phyloP scores from a whole-genome alignment of 2,329 filamentous ascomycete species.

The Dactylonectria macrodidyma region DNA sequence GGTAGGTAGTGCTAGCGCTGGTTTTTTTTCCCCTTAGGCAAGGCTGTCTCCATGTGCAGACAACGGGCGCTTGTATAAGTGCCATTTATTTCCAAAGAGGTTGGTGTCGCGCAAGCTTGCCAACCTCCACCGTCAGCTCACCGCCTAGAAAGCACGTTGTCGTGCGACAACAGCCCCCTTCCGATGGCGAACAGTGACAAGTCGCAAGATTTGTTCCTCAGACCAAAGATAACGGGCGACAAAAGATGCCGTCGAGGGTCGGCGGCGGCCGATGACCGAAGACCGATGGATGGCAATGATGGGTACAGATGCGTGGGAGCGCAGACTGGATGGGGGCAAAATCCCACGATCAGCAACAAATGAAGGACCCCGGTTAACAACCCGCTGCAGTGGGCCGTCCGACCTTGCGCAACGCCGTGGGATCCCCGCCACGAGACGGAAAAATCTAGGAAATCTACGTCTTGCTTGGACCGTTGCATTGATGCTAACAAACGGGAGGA shows the following conservation, averaged over 20 bases:
- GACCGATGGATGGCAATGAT: constrained; percentile 15
- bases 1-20: neutral
- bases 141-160: constrained; percentile 21
- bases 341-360: constrained; percentile 19
- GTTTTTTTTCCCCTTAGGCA: no score
- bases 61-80: constrained; percentile 11
- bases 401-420: constrained; percentile 13
- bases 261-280: constrained; percentile 17
- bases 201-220: neutral
- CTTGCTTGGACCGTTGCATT: neutral
- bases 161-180: neutral
- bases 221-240: neutral
- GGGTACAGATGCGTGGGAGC: neutral
- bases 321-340: constrained; percentile 9
- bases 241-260: constrained; percentile 4
- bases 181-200: neutral
- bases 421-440: constrained; percentile 24
- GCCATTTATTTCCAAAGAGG: constrained; percentile 10
- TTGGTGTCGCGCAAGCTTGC: constrained; percentile 4
- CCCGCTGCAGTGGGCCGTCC: constrained; percentile 26
- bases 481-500: constrained; percentile 2
- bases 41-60: constrained; percentile 16
- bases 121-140: constrained; percentile 25
- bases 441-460: constrained; percentile 4
- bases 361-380: constrained; percentile 16